These are phyloP conservation scores for Capsicum chinense DNA, from an alignment of 257 asterid species.

Conservation along the genomic window DNA sequence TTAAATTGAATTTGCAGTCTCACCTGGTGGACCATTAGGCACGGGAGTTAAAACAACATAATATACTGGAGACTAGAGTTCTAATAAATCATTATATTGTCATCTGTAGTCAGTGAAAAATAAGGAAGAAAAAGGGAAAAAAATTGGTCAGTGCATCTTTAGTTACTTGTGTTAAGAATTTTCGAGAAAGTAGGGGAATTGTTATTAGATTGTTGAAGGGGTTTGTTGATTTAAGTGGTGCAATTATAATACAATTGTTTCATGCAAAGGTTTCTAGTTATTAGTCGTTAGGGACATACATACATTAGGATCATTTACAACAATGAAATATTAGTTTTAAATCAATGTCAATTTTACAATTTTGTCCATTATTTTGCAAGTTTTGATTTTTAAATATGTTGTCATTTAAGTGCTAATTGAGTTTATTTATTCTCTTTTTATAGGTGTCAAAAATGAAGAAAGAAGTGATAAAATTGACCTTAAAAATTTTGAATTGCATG, in stretches of 20 bases:
- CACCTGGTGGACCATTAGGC: slow-evolving; percentile 55
- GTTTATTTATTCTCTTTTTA: too few relatives aligned
- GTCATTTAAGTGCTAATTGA: too few relatives aligned
- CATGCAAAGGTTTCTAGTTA: slow-evolving; percentile 18
- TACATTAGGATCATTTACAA: too few relatives aligned
- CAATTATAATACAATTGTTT: slow-evolving; percentile 43
- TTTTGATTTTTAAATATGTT: too few relatives aligned
- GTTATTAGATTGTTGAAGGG: slow-evolving; percentile 47
- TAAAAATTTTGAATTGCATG: too few relatives aligned
- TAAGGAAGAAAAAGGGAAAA: neutral
- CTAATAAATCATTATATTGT: neutral
- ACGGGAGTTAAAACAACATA: slow-evolving; percentile 27
- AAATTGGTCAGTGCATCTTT: slow-evolving; percentile 19
- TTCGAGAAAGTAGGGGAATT: slow-evolving; percentile 56
- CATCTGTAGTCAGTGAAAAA: neutral
- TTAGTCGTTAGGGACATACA: too few relatives aligned
- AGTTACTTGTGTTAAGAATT: slow-evolving; percentile 65
- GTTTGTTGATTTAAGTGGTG: slow-evolving; percentile 50
- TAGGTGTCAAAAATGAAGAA: too few relatives aligned
- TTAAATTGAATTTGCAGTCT: slow-evolving; percentile 72
- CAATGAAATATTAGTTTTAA: too few relatives aligned
- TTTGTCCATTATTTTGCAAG: too few relatives aligned
- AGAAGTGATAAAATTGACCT: too few relatives aligned
- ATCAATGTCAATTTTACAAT: too few relatives aligned
- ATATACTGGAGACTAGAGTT: slow-evolving; percentile 1